Base-by-base conservation (phyloP, 2,329 filamentous ascomycete genomes). In the Neophaeococcomyces mojaviensis region DNA sequence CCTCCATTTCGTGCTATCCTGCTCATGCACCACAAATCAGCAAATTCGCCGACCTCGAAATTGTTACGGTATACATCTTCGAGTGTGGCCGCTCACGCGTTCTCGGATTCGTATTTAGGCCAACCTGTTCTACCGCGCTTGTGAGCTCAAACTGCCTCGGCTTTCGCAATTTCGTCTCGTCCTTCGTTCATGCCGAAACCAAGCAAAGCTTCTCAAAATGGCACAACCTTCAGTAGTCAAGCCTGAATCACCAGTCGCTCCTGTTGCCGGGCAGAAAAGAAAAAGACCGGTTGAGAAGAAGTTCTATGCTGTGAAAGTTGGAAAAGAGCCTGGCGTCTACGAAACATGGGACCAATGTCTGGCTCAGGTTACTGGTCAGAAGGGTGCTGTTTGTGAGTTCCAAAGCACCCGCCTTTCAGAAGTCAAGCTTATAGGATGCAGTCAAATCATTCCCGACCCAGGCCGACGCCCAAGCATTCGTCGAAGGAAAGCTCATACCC, bases 381-480 rank as follows among this genome's bases (percentile, higher is more conserved):
- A 80, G 58, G 82, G 82, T 16, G 83, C 84, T 47, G 66, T 76
- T 30, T 87, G 84, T 88, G 69, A 64, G 82, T 77, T 35, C 35
- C 9, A 36, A 38, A 12, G 19, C 36, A 4, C 26, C 16, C 8
- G 22, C 5, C 10, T 33, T 30, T 9, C 34, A n/a, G 3, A 7
- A 19, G n/a, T 38, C 34, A 47, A 20, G 40, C 39, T 15, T 24
- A 32, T 8, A n/a, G 13, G 20, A 30, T 24, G 20, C 50, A 92
- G 87, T 85, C 71, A 90, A 92, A 68, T 87, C 84, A 1, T 96
- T 95, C 61, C 68, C 73, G 8, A 79, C 76, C 0, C 70, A 75
- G 48, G 76, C 81, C 51, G 88, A 95, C 49, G 90, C 90, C n/a
- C 77, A 85, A 58, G 79, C 78, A 2, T 96, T 86, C 61, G 72